Evolutionary conservation across 129 eudicot species (phyloP), one percentile per base, ranked within the genome.

Genomic region (Flaveria trinervia): DNA sequence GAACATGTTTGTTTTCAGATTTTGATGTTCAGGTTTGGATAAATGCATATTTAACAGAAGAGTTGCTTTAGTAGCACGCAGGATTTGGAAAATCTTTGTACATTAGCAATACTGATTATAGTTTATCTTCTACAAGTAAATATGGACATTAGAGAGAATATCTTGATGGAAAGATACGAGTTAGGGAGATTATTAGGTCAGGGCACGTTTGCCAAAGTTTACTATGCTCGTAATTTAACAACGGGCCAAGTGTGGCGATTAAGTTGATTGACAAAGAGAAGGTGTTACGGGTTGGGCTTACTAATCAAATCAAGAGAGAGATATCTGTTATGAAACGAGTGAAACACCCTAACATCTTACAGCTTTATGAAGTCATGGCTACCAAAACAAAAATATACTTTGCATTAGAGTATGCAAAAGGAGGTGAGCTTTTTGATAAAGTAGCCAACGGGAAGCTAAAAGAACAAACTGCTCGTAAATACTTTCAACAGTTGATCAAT

Each of bases 181-280:
- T 23, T 90, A 50, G 97, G 97, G 67, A 90, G 86, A 70, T 82
- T 93, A 44, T 82, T 93, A 61, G 98, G 98, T 23, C 97, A 91
- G 76, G 98, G 98, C 44, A 87, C 98, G 9, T 93, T 93, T 73
- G 98, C 91, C 0, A 90, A 87, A 74, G 98, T 93, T 76, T 91
- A 90, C 75, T 82, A 76, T 59, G 98, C 85, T 10, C 87, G 97
- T 51, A 80, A 83, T 69, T 5, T 90, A 20, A 30, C 44, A 43
- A 88, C 91, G 3, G 93, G 96, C 45, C 85, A 76, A 79, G 91
- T 62, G 98, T 93, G 59, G 98, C 97, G 11, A 87, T 93, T 56
- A 93, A 93, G 81, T 84, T 93, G 3, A 86, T 90, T 6, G 91
- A 91, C 83, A 93, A 93, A 70, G 97, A 88, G 45, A 93, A 90